Base-by-base conservation (phyloP, 768 basidiomycete species). In the Sarcomyxa edulis region DNA sequence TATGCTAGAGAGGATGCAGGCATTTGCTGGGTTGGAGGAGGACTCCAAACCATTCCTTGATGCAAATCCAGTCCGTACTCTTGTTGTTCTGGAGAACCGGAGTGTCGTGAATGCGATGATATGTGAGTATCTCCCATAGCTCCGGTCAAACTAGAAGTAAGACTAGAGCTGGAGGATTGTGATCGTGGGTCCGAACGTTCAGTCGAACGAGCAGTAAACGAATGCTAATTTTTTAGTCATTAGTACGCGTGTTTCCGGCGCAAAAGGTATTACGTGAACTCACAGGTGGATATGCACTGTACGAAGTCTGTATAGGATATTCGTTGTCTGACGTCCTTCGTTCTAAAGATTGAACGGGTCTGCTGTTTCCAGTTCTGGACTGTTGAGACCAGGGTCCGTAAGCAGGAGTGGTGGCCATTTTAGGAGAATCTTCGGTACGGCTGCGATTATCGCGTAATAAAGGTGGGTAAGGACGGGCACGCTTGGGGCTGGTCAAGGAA, bases 91-190 rank as follows among this genome's bases (percentile, higher is more conserved):
- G 46, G 39, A 27, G 60, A 48, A 41, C 48, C 44, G 43, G 50
- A 48, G 22, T 43, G 46, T 6, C 56, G 49, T 26, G 57, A 43
- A 39, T 41, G 47, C 15, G 51, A 16, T 33, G 60, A 39, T 52
- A 55, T 65, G 59, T 19, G 66, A 43, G 60, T 47, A 27, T 80
- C 77, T 35, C 76, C 78, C 58, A 85, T 74, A 18, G 83, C 81
- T 41, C 78, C 79, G 19, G 73, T 74, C 40, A 86, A 61, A 38
- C 67, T 73, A 34, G 66, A 70, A 43, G 72, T 71, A 72, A 55
- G 23, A 35, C 55, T 61, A 47, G 69, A 69, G 52, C 54, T 60
- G 1, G 76, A 70, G 14, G 64, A 57, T 32, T 62, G 56, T 22
- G 66, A 56, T 37, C 59, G 57, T 42, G 52, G 43, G 22, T 49